Conservation (phyloP, 768 basidiomycete species). For the Kwoniella sp. region DNA sequence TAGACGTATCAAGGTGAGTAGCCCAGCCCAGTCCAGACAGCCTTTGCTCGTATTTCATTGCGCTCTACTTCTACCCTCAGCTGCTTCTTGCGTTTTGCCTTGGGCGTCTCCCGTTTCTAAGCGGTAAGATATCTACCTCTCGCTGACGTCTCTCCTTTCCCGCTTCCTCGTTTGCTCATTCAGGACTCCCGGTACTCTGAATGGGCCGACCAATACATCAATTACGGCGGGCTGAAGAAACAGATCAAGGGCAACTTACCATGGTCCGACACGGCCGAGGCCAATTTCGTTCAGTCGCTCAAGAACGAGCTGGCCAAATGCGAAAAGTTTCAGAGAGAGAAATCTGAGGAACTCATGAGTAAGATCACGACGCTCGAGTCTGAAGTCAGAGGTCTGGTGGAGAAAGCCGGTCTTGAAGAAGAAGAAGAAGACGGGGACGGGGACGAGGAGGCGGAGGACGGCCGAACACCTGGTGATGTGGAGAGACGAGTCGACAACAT, state of each 20-base stretch:
- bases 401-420: conserved; percentile 32
- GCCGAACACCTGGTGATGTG: conserved; percentile 46
- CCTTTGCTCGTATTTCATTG: too few relatives aligned
- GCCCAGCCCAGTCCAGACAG: too few relatives aligned
- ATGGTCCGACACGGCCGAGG: conserved; percentile 81
- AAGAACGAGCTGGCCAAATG: conserved; percentile 90
- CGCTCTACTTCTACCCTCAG: neutral
- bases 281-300: conserved; percentile 75
- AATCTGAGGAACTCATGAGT: conserved; percentile 71
- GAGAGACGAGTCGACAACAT: conserved; percentile 32
- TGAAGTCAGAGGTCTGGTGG: conserved; percentile 72
- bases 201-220: conserved; percentile 87
- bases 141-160: neutral
- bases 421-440: conserved; percentile 68
- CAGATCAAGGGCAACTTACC: conserved; percentile 78
- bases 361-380: conserved; percentile 82
- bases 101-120: neutral
- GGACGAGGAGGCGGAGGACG: conserved; percentile 63
- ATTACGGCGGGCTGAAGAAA: conserved; percentile 86
- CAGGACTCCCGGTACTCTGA: conserved; percentile 83
- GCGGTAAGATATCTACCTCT: too few relatives aligned
- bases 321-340: conserved; percentile 86
- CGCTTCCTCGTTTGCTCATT: neutral
- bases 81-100: neutral
- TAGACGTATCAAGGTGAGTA: conserved; percentile 26